Base-by-base conservation (phyloP, 2,329 filamentous ascomycete genomes). In the Acrocalymma vagum region DNA sequence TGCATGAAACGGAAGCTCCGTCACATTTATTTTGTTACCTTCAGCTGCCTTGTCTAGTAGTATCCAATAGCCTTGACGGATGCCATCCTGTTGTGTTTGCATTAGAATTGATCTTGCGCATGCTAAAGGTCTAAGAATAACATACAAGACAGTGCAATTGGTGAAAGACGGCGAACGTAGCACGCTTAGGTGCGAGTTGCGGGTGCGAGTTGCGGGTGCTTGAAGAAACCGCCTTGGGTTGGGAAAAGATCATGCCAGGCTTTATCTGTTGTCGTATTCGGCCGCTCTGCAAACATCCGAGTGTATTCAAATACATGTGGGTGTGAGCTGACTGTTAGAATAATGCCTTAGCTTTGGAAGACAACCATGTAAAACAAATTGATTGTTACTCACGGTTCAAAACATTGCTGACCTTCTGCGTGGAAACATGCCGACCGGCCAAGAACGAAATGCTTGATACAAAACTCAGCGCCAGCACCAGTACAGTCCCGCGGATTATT, bases 81-180 rank as follows among this genome's bases (percentile, higher is more conserved):
- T 18, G 14, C 34, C 39, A 23, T 52, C 42, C 45, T 51, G 20
- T 3, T 5, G 14, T 13, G 21, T 36, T 11, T 23, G 15, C 2
- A 21, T 21, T 1, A 18, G 6, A 11, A 27, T 28, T 14, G 15
- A 29, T 18, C n/a, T n/a, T n/a, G n/a, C n/a, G n/a, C 11, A n/a
- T 37, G 22, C 24, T n/a, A n/a, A n/a, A n/a, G 5, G 6, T 9
- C 24, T 20, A 21, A 16, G 23, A 23, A 30, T 28, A 10, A 49
- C 45, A 8, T 40, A 45, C 45, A 9, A 53, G 35, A 17, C 50
- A 53, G 22, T 53, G 50, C 11, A 53, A 29, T 33, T 53, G 50
- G 27, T 53, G 50, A 14, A 48, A 53, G n/a, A 46, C 41, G 10
- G 50, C 33, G 29, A 51, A 48, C 2, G 40, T 41, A 9, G 38